Conservation (phyloP, 139 green algal genomes). For the Pleodorina starrii region DNA sequence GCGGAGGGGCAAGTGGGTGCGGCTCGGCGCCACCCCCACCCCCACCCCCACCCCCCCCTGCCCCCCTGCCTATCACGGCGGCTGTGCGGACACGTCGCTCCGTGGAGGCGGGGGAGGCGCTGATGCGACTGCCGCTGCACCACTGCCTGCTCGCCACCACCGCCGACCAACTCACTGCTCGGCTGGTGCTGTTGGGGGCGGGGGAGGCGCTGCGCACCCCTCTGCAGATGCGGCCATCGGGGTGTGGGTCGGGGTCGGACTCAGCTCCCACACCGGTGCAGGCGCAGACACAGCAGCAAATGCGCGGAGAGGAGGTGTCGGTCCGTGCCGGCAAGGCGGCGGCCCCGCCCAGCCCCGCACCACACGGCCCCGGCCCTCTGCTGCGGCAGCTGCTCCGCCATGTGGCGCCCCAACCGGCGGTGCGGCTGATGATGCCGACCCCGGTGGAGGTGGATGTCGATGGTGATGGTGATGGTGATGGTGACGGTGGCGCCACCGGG, state of each 20-base stretch:
- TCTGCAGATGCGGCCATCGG: too few relatives aligned
- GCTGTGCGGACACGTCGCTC: not conserved
- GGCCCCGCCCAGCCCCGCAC: too few relatives aligned
- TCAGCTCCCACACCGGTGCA: not conserved
- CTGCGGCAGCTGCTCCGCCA: slow-evolving; percentile 5
- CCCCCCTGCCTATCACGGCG: too few relatives aligned
- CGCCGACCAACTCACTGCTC: not conserved
- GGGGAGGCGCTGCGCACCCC: too few relatives aligned
- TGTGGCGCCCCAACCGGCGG: not conserved
- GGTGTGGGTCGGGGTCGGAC: too few relatives aligned
- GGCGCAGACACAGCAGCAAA: not conserved
- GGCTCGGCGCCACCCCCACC: too few relatives aligned
- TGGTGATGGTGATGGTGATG: not conserved
- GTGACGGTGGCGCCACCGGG: not conserved
- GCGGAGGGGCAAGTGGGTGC: too few relatives aligned
- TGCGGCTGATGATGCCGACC: not conserved
- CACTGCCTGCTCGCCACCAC: not conserved
- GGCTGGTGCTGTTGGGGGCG: slow-evolving; percentile 27
- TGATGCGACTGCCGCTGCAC: slow-evolving; percentile 11
- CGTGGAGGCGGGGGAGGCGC: not conserved
- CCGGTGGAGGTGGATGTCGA: not conserved
- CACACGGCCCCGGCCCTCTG: not conserved
- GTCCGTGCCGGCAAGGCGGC: too few relatives aligned
- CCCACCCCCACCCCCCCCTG: too few relatives aligned
- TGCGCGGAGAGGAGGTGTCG: too few relatives aligned